Base-by-base conservation (phyloP, 2,329 filamentous ascomycete species). In the Leptoxyphium fumago region DNA sequence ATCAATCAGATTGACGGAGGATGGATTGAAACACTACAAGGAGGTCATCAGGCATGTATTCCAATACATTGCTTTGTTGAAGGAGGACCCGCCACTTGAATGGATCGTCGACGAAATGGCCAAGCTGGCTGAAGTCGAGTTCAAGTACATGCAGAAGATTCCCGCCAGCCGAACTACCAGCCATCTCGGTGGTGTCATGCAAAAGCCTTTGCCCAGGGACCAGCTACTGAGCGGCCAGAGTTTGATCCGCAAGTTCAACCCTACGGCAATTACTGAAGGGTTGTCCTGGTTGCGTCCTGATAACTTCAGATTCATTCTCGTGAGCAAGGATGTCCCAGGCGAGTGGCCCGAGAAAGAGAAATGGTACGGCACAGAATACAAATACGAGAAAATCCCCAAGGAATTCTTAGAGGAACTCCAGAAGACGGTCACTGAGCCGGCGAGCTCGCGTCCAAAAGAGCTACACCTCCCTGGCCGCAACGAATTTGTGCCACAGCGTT, bases 311-410 rank as follows among this genome's bases (percentile, higher is more conserved):
- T 74, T 95, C 61, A 80, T 78, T 1, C 72, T 96, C 41, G 78
- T 93, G 26, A 89, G 86, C 18, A 84, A 87, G 57, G 81, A 84
- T 8, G 83, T 80, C 52, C 88, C 88, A 0, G 88, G 86, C 0
- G 74, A 77, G 42, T 95, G 86, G 84, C 75, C 93, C 51, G 68
- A 80, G 60, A 93, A 83, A 58, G 91, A 98, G 67, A 86, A 88
- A 60, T 98, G 91, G 91, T 98, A 98, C 55, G 89, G 89, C 8
- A 98, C 91, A 0, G 88, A 96, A 57, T 94, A 95, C 65, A 84
- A 78, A 50, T 74, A 80, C 29, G 83, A 93, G 58, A 82, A 78
- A 57, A 84, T 98, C 30, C 80, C 88, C 0, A 60, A 72, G 11
- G 78, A 87, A 14, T 80, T 95, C 53, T 69, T 94, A 60, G 66